These are phyloP conservation scores for Aspergillus udagawae DNA, from an alignment of 2,329 filamentous ascomycete genomes.

Conservation along the genomic window DNA sequence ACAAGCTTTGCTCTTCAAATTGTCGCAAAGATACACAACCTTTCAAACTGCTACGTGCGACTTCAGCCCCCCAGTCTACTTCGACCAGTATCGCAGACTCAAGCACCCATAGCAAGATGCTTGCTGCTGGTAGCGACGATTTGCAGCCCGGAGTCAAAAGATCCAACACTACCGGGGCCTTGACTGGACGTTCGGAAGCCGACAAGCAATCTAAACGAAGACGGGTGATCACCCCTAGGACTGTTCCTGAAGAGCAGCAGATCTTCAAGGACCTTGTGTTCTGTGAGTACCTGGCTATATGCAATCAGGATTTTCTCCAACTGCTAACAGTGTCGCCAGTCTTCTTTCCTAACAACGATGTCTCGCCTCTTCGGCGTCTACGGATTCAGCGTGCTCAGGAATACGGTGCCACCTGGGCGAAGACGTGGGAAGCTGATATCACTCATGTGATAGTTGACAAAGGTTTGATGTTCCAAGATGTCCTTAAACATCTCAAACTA, in stretches of 20 bases:
- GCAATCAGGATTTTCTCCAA: constrained; percentile 2
- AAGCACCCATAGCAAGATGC: not conserved
- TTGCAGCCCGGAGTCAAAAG: constrained; percentile 6
- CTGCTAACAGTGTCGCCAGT: constrained; percentile 29
- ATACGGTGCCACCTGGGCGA: constrained; percentile 70
- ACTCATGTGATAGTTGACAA: constrained; percentile 81
- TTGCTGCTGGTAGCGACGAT: not conserved
- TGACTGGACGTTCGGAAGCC: constrained; percentile 8
- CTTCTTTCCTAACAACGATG: constrained; percentile 79
- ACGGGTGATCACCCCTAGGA: constrained; percentile 37
- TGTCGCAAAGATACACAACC: not conserved
- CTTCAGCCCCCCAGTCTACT: constrained; percentile 1
- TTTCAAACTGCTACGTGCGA: constrained; percentile 1
- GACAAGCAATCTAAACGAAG: constrained; percentile 21
- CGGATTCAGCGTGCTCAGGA: constrained; percentile 72
- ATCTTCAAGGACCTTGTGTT: constrained; percentile 62
- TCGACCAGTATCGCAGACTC: not conserved
- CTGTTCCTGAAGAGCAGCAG: constrained; percentile 51
- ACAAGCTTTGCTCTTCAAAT: not conserved
- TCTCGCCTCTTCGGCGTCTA: constrained; percentile 60
- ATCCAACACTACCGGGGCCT: constrained; percentile 11
- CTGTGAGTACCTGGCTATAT: constrained; percentile 38
- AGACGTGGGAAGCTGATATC: constrained; percentile 52
- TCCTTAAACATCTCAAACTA: constrained; percentile 55
- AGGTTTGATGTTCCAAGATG: constrained; percentile 58